Conservation (phyloP, 345 rosid species). For the Melaleuca quinquenervia region DNA sequence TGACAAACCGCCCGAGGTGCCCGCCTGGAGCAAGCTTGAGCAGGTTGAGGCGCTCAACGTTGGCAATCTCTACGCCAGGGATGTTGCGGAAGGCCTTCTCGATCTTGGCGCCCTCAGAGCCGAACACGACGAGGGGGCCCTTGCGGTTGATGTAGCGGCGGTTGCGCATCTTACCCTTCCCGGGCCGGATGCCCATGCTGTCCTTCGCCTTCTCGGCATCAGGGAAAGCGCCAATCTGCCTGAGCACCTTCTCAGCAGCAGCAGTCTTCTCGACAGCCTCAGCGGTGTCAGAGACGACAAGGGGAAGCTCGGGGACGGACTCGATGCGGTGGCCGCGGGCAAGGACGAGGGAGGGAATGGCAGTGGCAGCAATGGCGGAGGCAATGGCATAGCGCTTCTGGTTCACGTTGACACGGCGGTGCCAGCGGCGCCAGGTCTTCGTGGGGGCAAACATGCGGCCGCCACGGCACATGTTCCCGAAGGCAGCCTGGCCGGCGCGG, state of each 20-base stretch:
- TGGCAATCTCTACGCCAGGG: slow-evolving; percentile 34
- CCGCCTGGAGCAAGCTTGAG: slow-evolving; percentile 42
- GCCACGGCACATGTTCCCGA: slow-evolving; percentile 11
- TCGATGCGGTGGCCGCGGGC: slow-evolving; percentile 36
- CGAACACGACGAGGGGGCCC: slow-evolving; percentile 30
- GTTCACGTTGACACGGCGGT: slow-evolving; percentile 3
- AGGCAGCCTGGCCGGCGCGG: slow-evolving; percentile 12
- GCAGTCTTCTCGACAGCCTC: slow-evolving; percentile 31
- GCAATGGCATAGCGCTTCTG: slow-evolving; percentile 9
- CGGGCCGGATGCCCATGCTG: slow-evolving; percentile 24
- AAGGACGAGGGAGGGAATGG: slow-evolving; percentile 27
- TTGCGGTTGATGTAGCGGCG: slow-evolving; percentile 25
- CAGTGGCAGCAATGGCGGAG: slow-evolving; percentile 33
- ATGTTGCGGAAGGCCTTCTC: slow-evolving; percentile 36
- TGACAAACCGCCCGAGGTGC: slow-evolving; percentile 32
- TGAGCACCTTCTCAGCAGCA: slow-evolving; percentile 20
- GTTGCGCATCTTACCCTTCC: slow-evolving; percentile 13
- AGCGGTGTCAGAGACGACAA: slow-evolving; percentile 22
- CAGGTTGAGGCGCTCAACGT: slow-evolving; percentile 31
- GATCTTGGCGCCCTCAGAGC: slow-evolving; percentile 28
- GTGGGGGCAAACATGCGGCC: slow-evolving; percentile 13
- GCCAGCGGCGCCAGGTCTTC: slow-evolving; percentile 15
- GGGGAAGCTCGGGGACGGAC: slow-evolving; percentile 29
- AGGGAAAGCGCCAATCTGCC: slow-evolving; percentile 27
- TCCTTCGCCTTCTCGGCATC: slow-evolving; percentile 40